phyloP scores from a whole-genome alignment of 768 basidiomycete genomes.

The Leccinum truebloodii region DNA sequence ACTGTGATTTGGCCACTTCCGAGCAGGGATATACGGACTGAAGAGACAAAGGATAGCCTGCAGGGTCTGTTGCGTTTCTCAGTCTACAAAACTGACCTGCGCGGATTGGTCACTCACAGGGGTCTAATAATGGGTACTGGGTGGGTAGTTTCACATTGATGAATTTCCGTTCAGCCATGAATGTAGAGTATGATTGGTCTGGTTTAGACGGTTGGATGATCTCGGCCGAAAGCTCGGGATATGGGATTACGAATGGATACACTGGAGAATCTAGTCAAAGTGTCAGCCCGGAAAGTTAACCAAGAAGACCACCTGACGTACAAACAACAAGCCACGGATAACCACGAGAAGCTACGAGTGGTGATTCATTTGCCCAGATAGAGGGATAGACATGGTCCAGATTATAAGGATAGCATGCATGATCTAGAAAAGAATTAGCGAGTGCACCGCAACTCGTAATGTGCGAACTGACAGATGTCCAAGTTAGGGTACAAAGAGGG shows the following conservation, averaged over 20 bases:
- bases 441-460: too few species aligned
- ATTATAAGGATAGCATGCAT: slow-evolving; percentile 42
- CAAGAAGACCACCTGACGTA: slow-evolving; percentile 20
- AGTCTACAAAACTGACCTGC: not conserved
- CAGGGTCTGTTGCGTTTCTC: slow-evolving; percentile 11
- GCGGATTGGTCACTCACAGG: slow-evolving; percentile 33
- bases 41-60: slow-evolving; percentile 32
- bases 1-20: slow-evolving; percentile 9
- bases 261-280: slow-evolving; percentile 21
- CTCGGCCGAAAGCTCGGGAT: slow-evolving; percentile 13
- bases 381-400: slow-evolving; percentile 39
- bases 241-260: slow-evolving; percentile 24
- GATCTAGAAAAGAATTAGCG: slow-evolving; percentile 30
- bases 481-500: slow-evolving; percentile 21
- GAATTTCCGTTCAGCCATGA: not conserved
- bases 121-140: slow-evolving; percentile 30
- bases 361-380: not conserved
- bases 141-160: slow-evolving; percentile 16
- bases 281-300: not conserved
- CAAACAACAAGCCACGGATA: slow-evolving; percentile 43
- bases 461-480: slow-evolving; percentile 35
- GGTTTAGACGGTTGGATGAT: slow-evolving; percentile 3
- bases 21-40: slow-evolving; percentile 23
- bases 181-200: not conserved
- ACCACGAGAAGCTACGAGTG: slow-evolving; percentile 11